phyloP scores from a whole-genome alignment of 805 yeast species.

The Starmera pachycereana region DNA sequence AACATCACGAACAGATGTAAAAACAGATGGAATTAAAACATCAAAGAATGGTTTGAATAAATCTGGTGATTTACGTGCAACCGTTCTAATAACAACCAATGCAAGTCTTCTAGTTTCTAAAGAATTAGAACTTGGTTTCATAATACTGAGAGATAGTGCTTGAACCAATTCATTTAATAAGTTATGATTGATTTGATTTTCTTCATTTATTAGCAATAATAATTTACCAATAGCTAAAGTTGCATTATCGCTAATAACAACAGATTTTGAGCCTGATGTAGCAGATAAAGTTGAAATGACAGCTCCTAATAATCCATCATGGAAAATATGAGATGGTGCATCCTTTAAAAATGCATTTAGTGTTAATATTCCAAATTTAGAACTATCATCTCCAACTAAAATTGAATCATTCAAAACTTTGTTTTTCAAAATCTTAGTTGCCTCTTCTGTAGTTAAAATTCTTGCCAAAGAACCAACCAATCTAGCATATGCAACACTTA shows the following conservation, averaged over 20 bases:
- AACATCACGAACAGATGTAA: conserved; percentile 77
- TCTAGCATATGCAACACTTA: conserved; percentile 68
- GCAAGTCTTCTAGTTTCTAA: conserved; percentile 73
- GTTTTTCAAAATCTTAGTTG: conserved; percentile 42
- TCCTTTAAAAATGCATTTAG: conserved; percentile 73
- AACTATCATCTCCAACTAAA: conserved; percentile 30
- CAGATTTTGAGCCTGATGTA: conserved; percentile 30
- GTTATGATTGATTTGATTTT: conserved; percentile 24
- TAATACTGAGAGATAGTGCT: conserved; percentile 38
- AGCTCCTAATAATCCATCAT: conserved; percentile 38
- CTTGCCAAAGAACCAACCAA: conserved; percentile 69
- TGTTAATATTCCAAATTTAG: conserved; percentile 59
- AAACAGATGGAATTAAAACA: conserved; percentile 58
- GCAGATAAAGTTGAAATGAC: conserved; percentile 37
- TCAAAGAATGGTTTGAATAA: conserved; percentile 45
- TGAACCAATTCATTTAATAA: conserved; percentile 31
- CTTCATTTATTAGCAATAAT: conserved; percentile 41
- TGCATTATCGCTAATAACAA: conserved; percentile 64
- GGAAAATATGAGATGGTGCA: conserved; percentile 56
- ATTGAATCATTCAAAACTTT: conserved; percentile 42
- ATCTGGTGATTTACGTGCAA: conserved; percentile 51
- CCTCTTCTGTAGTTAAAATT: conserved; percentile 55
- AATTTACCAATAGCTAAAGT: conserved; percentile 76
- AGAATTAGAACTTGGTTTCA: conserved; percentile 51
- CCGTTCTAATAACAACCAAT: conserved; percentile 64